Evolutionary conservation across 257 asterid genomes (phyloP).

Genomic region (Primulina tabacum): DNA sequence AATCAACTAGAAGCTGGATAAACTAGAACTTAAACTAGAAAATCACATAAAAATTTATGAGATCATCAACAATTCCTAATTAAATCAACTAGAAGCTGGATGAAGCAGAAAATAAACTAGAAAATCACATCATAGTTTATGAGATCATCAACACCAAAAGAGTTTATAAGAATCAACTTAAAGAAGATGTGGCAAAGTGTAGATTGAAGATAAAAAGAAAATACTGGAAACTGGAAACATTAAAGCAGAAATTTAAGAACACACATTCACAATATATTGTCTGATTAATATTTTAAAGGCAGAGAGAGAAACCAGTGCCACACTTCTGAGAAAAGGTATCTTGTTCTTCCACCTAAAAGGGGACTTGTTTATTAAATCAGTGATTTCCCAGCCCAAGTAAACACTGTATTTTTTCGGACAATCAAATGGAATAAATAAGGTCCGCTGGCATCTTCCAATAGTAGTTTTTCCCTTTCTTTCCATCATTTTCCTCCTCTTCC

Average conservation of each 20-base stretch:
- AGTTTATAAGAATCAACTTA: neutral
- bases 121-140: neutral
- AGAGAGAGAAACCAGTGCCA: neutral
- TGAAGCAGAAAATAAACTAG: neutral
- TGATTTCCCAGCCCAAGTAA: neutral
- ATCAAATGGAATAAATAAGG: neutral
- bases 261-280: neutral
- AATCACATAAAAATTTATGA: constrained; percentile 4
- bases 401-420: neutral
- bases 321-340: neutral
- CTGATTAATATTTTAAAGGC: neutral
- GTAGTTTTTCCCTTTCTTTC: neutral
- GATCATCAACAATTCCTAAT: neutral
- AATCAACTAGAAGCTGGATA: neutral
- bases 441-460: neutral
- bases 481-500: neutral
- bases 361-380: neutral
- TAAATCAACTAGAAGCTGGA: neutral
- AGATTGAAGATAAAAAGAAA: neutral
- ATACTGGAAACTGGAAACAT: neutral
- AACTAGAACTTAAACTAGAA: constrained; percentile 9
- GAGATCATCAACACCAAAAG: neutral
- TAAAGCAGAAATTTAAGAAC: neutral
- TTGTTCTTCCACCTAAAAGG: neutral
- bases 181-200: neutral